Percentiles rank a stretch among this genome's conserved stretches.
Conservation (phyloP, 441 rosid genomes). For the Corymbia calophylla region DNA sequence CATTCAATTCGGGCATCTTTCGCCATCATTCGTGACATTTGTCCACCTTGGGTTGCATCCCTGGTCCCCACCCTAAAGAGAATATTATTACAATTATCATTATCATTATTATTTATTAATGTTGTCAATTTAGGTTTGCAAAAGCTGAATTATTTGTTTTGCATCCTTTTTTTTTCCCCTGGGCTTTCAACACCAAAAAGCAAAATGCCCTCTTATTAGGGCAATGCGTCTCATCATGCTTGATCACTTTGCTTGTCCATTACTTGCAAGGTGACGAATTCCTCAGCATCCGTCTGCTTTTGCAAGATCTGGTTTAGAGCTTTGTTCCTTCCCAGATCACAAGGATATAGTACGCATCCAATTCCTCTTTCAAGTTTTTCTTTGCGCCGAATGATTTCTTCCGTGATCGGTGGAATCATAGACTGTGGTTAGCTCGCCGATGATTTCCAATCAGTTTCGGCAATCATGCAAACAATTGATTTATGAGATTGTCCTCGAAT, state of each 20-base stretch:
- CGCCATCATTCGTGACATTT: background rate
- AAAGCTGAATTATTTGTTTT: background rate
- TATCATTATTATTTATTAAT: background rate
- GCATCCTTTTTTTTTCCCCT: background rate
- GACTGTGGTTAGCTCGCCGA: background rate
- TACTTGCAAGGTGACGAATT: background rate
- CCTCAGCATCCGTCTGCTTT: background rate
- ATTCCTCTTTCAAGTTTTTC: background rate
- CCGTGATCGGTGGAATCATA: background rate
- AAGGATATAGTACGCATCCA: background rate
- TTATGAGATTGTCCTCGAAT: background rate
- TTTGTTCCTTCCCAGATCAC: background rate
- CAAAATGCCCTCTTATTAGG: background rate
- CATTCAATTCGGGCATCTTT: slow-evolving; percentile 20
- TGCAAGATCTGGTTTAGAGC: background rate
- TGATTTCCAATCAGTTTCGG: background rate
- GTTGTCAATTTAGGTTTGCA: background rate
- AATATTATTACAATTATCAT: background rate
- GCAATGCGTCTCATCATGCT: background rate
- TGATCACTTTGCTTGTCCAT: background rate
- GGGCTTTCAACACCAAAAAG: background rate
- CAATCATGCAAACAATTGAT: background rate
- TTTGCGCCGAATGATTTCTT: background rate
- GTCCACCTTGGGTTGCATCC: background rate
- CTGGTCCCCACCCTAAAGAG: background rate